Conservation (phyloP, 176 grass and related monocot genomes). For the Metroxylon sagu region DNA sequence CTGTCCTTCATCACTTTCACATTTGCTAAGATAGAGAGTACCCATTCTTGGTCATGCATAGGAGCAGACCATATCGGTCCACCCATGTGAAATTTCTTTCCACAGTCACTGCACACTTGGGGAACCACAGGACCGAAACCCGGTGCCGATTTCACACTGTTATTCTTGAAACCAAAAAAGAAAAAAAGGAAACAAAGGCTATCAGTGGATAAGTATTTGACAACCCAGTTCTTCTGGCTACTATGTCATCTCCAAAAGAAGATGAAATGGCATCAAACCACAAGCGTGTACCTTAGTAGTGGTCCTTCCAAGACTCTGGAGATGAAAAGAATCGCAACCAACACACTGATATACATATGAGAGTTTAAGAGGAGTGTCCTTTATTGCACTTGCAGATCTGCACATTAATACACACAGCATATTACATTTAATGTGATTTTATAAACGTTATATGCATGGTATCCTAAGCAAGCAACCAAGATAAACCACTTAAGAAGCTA, state of each 20-base stretch:
- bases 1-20: conserved; percentile 61
- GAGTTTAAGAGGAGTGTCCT: conserved; percentile 95
- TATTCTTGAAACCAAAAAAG: conserved; percentile 40
- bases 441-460: too few species aligned
- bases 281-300: conserved; percentile 55
- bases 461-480: too few species aligned
- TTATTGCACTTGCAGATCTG: conserved; percentile 94
- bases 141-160: conserved; percentile 74
- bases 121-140: conserved; percentile 86
- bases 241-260: too few species aligned
- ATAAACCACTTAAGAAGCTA: not conserved
- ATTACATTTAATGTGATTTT: too few species aligned
- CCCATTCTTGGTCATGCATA: conserved; percentile 95
- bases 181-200: conserved; percentile 11
- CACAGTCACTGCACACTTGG: conserved; percentile 76
- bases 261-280: too few species aligned
- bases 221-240: too few species aligned
- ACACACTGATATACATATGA: conserved; percentile 95
- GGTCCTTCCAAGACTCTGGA: conserved; percentile 73
- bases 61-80: conserved; percentile 96
- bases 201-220: too few species aligned
- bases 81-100: conserved; percentile 89
- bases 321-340: conserved; percentile 95
- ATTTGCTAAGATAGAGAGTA: conserved; percentile 61
- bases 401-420: not conserved